These are phyloP conservation scores for Pythium apleroticum DNA, from an alignment of 352 stramenopile genomes.

Conservation along the genomic window DNA sequence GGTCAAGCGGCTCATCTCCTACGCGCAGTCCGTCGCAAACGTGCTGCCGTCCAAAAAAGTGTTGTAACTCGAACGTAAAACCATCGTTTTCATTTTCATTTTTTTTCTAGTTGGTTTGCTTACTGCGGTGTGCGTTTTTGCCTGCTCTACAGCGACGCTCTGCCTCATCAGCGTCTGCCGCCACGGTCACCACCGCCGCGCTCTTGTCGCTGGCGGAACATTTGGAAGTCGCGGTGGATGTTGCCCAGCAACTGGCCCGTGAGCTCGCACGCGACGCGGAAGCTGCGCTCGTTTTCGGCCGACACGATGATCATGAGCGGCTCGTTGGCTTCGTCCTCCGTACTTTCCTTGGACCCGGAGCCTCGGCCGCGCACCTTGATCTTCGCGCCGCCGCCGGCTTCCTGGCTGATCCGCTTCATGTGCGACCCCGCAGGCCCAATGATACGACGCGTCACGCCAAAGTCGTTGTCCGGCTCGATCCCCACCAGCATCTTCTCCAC, in stretches of 20 bases:
- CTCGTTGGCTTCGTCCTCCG: conserved; percentile 66
- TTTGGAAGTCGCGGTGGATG: conserved; percentile 80
- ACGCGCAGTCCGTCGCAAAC: conserved; percentile 90
- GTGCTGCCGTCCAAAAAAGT: conserved; percentile 88
- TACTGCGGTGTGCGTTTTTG: background rate
- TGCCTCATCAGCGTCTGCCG: background rate
- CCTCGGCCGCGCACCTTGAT: conserved; percentile 83
- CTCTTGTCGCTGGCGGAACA: conserved; percentile 51
- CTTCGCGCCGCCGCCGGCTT: conserved; percentile 78
- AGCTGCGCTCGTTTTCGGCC: conserved; percentile 84
- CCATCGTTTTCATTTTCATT: background rate
- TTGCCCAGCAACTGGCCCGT: conserved; percentile 60
- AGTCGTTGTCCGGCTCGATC: conserved; percentile 87
- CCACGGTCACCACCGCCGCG: conserved; percentile 25
- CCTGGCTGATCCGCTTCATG: conserved; percentile 87
- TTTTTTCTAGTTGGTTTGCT: background rate
- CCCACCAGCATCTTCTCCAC: conserved; percentile 79
- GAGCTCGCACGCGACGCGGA: conserved; percentile 72
- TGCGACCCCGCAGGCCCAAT: conserved; percentile 77
- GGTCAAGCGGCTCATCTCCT: conserved; percentile 98
- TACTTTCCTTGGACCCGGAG: conserved; percentile 76
- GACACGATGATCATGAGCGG: conserved; percentile 84
- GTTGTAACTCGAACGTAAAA: conserved; percentile 28
- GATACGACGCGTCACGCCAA: conserved; percentile 81
- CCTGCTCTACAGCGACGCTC: background rate